Evolutionary conservation across 306 rosid species (phyloP).

Genomic region (Sicyos edulis): DNA sequence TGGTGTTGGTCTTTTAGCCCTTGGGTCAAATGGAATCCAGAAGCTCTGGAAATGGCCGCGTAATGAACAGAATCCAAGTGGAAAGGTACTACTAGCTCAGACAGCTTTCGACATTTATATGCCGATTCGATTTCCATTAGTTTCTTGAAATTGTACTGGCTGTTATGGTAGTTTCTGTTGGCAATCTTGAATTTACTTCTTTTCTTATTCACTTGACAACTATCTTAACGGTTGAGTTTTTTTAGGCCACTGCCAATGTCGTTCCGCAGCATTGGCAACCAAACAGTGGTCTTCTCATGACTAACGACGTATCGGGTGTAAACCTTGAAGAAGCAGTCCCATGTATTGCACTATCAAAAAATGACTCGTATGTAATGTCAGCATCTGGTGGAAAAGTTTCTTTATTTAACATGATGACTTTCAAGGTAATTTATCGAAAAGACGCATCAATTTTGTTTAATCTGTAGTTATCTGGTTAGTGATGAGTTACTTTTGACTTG

Average conservation of each 20-base stretch:
- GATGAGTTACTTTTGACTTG: conserved; percentile 23
- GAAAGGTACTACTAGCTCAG: conserved; percentile 47
- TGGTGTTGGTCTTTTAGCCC: conserved; percentile 81
- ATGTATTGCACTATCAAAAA: conserved; percentile 80
- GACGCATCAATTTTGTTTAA: conserved; percentile 14
- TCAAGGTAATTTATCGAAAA: conserved; percentile 41
- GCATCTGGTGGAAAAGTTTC: conserved; percentile 87
- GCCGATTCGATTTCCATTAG: conserved; percentile 11
- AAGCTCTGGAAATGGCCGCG: conserved; percentile 87
- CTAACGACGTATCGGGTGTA: conserved; percentile 70
- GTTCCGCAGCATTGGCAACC: conserved; percentile 89
- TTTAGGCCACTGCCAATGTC: conserved; percentile 73
- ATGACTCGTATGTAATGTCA: conserved; percentile 80
- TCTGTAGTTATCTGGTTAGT: conserved; percentile 19
- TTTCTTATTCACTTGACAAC: conserved; percentile 16
- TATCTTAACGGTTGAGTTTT: conserved; percentile 37
- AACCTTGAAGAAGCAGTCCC: conserved; percentile 84
- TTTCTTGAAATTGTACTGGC: neutral
- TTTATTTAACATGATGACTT: conserved; percentile 74
- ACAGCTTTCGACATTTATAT: conserved; percentile 2
- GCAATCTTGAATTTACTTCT: conserved; percentile 17
- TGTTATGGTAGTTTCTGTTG: neutral
- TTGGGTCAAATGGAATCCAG: conserved; percentile 79
- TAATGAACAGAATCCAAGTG: conserved; percentile 55
- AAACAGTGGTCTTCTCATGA: conserved; percentile 77